These are phyloP conservation scores for Allium fistulosum DNA, from an alignment of 106 monocot species.

Conservation along the genomic window DNA sequence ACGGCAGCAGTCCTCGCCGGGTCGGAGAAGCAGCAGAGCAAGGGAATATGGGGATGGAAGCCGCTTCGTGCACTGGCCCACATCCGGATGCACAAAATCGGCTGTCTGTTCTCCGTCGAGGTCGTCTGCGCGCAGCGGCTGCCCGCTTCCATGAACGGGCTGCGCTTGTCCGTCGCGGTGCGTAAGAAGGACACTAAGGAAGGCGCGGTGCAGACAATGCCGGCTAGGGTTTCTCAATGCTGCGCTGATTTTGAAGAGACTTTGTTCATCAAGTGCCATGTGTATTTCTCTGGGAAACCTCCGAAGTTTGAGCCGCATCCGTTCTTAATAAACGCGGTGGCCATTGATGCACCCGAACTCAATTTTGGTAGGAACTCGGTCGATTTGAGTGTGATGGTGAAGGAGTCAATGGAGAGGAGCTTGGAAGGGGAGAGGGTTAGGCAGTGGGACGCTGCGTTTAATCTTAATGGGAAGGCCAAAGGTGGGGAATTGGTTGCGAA, in stretches of 20 bases:
- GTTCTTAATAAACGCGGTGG: conserved; percentile 45
- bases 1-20: background rate
- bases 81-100: conserved; percentile 61
- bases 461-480: conserved; percentile 74
- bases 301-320: conserved; percentile 61
- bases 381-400: conserved; percentile 68
- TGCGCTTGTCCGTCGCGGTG: conserved; percentile 63
- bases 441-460: conserved; percentile 59
- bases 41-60: conserved; percentile 87
- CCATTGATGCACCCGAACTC: conserved; percentile 81
- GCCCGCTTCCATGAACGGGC: conserved; percentile 84
- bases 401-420: conserved; percentile 72
- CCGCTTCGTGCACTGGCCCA: conserved; percentile 78
- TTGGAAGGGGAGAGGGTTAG: conserved; percentile 47
- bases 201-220: conserved; percentile 89
- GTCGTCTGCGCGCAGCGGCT: conserved; percentile 54
- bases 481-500: conserved; percentile 73
- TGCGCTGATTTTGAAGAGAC: conserved; percentile 86
- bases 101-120: conserved; percentile 83
- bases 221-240: conserved; percentile 64
- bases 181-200: conserved; percentile 85
- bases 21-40: conserved; percentile 24
- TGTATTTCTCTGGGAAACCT: conserved; percentile 82
- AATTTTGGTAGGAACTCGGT: conserved; percentile 56
- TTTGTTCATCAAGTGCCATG: conserved; percentile 65